These are phyloP conservation scores for Cercospora nicotianae DNA, from an alignment of 2,329 filamentous ascomycete genomes.

Conservation along the genomic window DNA sequence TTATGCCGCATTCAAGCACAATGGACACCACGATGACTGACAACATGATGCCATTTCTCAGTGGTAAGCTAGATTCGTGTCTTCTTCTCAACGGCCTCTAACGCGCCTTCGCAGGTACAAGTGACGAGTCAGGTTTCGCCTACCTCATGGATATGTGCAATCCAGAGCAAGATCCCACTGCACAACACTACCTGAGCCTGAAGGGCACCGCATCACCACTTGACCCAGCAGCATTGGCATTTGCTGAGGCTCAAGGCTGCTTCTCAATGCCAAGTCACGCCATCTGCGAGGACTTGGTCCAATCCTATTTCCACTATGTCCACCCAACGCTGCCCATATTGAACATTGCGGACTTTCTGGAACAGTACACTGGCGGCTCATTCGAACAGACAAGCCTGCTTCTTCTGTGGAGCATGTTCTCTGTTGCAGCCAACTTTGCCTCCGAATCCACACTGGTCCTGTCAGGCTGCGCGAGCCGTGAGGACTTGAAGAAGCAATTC, in stretches of 20 bases:
- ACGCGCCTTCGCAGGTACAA: not conserved
- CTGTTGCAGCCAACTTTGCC: slow-evolving; percentile 18
- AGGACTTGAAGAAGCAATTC: slow-evolving; percentile 18
- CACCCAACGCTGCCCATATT: slow-evolving; percentile 21
- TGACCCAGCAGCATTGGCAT: slow-evolving; percentile 9
- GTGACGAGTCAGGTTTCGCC: slow-evolving; percentile 6
- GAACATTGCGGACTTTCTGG: slow-evolving; percentile 18
- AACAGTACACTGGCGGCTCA: slow-evolving; percentile 14
- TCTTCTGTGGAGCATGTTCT: slow-evolving; percentile 25
- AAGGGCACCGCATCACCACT: not conserved
- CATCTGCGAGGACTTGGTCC: slow-evolving; percentile 16
- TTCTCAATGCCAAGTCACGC: slow-evolving; percentile 14
- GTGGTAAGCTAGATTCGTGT: not conserved
- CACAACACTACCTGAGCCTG: slow-evolving; percentile 1
- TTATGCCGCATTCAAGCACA: not conserved
- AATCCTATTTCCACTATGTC: slow-evolving; percentile 22
- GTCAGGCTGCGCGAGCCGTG: slow-evolving; percentile 7
- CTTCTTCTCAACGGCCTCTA: not conserved
- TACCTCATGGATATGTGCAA: slow-evolving; percentile 14
- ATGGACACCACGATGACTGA: slow-evolving; percentile 8
- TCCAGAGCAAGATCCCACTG: not conserved
- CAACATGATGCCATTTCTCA: slow-evolving; percentile 8
- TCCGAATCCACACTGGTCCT: slow-evolving; percentile 9
- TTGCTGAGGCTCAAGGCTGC: slow-evolving; percentile 16
- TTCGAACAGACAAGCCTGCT: slow-evolving; percentile 18